Conservation (phyloP, 2,329 filamentous ascomycete genomes). For the Periconia sp. region DNA sequence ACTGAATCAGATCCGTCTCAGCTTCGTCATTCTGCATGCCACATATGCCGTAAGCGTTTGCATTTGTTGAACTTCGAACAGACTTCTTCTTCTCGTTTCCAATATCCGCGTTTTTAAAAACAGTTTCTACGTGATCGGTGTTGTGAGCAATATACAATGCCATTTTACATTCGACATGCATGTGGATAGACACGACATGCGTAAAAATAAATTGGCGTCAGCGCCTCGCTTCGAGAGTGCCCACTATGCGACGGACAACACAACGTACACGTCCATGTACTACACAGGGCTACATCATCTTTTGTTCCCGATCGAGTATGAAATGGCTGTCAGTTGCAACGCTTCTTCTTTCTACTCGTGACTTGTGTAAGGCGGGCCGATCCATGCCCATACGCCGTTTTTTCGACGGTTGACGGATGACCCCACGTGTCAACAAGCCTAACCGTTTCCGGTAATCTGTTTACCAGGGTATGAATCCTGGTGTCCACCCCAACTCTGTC, state of each 20-base stretch:
- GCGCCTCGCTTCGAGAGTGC: too few species aligned
- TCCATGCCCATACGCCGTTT: not conserved
- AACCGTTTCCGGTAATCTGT: not conserved
- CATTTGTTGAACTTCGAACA: too few species aligned
- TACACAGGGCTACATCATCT: too few species aligned
- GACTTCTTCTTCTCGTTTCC: too few species aligned
- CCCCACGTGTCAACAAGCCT: not conserved
- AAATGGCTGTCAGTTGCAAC: not conserved
- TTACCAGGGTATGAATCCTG: slow-evolving; percentile 6
- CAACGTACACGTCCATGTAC: not conserved
- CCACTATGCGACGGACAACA: not conserved
- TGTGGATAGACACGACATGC: too few species aligned
- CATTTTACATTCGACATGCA: too few species aligned
- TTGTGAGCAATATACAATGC: too few species aligned
- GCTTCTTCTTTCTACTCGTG: not conserved
- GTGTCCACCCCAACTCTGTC: not conserved
- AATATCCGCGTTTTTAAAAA: too few species aligned
- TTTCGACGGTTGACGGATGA: not conserved
- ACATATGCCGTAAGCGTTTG: too few species aligned
- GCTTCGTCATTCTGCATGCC: not conserved
- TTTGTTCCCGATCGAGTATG: not conserved
- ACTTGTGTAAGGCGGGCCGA: not conserved
- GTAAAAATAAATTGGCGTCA: too few species aligned
- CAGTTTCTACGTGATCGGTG: too few species aligned
- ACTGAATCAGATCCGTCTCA: slow-evolving; percentile 1